phyloP scores from a whole-genome alignment of 352 stramenopile genomes.

The Nothophytophthora sp. region DNA sequence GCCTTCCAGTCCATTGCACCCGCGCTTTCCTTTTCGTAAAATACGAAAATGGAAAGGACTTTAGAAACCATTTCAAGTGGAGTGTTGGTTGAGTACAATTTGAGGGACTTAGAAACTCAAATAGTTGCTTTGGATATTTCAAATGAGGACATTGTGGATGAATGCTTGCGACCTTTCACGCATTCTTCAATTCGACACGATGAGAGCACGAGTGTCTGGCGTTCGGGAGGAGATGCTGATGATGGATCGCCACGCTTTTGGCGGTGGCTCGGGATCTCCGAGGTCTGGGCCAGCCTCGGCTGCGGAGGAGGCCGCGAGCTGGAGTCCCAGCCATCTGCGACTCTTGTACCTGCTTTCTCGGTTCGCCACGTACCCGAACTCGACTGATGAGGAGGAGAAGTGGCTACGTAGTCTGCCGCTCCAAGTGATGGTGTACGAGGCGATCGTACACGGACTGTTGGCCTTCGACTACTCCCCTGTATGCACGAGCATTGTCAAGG shows the following conservation, averaged over 20 bases:
- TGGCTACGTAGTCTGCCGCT: constrained; percentile 96
- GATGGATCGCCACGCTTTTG: constrained; percentile 19
- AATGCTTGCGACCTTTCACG: no score
- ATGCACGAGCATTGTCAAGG: constrained; percentile 94
- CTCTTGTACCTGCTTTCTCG: constrained; percentile 96
- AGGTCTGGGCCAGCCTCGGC: no score
- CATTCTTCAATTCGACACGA: no score
- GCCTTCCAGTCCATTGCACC: constrained; percentile 10
- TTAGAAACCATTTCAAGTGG: no score
- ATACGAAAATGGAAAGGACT: no score
- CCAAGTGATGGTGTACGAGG: constrained; percentile 97
- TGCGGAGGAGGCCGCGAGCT: no score
- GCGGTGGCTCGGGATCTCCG: no score
- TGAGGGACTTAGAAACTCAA: no score
- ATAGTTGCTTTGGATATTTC: no score
- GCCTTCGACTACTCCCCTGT: constrained; percentile 98
- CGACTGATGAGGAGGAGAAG: constrained; percentile 92
- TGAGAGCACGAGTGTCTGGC: constrained; percentile 18
- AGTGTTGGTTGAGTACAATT: no score
- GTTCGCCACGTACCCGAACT: constrained; percentile 92
- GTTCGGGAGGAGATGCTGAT: constrained; percentile 37
- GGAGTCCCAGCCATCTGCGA: constrained; percentile 93
- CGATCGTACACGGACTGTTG: constrained; percentile 92
- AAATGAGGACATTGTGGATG: no score
- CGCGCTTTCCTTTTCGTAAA: no score